phyloP scores from a whole-genome alignment of 2,329 filamentous ascomycete genomes.

The Coniochaeta sp. region DNA sequence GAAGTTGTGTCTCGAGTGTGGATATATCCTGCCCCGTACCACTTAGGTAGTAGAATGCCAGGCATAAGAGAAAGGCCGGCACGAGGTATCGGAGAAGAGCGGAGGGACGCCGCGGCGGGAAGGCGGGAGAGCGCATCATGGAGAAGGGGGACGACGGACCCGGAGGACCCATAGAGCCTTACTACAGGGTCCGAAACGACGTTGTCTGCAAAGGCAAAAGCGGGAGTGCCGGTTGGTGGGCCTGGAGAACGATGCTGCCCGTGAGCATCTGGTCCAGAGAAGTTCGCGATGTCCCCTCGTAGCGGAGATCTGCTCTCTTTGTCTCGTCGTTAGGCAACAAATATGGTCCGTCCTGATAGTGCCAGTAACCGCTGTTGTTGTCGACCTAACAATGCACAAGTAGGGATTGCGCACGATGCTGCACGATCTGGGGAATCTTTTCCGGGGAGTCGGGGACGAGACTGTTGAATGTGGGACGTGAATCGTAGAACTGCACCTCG shows the following conservation, averaged over 20 bases:
- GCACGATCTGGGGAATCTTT: too few relatives aligned
- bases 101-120: conserved; percentile 30
- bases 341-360: too few relatives aligned
- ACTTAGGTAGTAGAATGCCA: conserved; percentile 25
- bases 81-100: conserved; percentile 30
- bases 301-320: neutral
- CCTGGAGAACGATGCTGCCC: neutral
- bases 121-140: conserved; percentile 28
- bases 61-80: conserved; percentile 23
- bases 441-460: too few relatives aligned
- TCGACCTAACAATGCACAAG: too few relatives aligned
- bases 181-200: neutral
- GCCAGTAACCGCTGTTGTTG: too few relatives aligned
- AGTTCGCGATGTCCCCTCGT: neutral
- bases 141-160: neutral
- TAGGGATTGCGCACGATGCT: too few relatives aligned
- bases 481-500: too few relatives aligned
- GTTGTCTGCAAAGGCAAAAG: neutral
- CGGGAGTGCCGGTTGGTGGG: neutral
- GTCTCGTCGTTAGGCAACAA: neutral
- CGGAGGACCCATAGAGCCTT: neutral
- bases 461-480: too few relatives aligned
- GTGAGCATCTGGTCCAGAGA: neutral
- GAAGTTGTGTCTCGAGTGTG: neutral
- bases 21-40: conserved; percentile 1